Conservation (phyloP, 805 yeast genomes). For the Sugiyamaella qingdaonensis region DNA sequence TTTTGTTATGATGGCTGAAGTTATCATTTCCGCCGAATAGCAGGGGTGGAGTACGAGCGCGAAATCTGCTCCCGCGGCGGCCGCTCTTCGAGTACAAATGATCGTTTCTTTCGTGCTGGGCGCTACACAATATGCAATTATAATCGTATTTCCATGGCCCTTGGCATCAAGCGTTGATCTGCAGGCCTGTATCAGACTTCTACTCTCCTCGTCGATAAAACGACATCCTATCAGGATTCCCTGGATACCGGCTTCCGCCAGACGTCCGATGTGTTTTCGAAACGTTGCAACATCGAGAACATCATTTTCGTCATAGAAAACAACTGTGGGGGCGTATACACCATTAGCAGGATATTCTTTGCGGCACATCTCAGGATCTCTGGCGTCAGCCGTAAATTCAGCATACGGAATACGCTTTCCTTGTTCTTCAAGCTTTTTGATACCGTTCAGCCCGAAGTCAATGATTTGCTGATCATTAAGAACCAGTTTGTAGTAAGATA, state of each 20-base stretch:
- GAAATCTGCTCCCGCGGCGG: slow-evolving; percentile 20
- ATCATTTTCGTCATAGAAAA: not conserved
- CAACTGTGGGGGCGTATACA: not conserved
- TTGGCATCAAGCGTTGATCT: slow-evolving; percentile 29
- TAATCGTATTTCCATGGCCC: slow-evolving; percentile 35
- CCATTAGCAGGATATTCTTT: not conserved
- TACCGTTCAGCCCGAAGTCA: too few relatives aligned
- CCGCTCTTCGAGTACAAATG: slow-evolving; percentile 22
- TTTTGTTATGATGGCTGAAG: slow-evolving; percentile 41
- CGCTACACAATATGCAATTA: slow-evolving; percentile 45
- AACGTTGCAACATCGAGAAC: not conserved
- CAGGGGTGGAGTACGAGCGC: slow-evolving; percentile 37
- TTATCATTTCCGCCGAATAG: slow-evolving; percentile 42
- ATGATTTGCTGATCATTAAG: too few relatives aligned
- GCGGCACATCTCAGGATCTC: not conserved
- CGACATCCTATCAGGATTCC: slow-evolving; percentile 23
- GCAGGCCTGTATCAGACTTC: slow-evolving; percentile 19
- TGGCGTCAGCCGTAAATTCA: too few relatives aligned
- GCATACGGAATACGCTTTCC: too few relatives aligned
- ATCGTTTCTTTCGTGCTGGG: slow-evolving; percentile 40
- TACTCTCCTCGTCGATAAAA: slow-evolving; percentile 41
- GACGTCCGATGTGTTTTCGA: slow-evolving; percentile 16
- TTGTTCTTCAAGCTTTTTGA: too few relatives aligned
- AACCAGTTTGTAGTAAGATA: too few relatives aligned
- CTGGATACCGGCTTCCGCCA: slow-evolving; percentile 20